Percentiles rank a stretch among this genome's conserved stretches.
Evolutionary conservation across 345 rosid species (phyloP).

Genomic region (Arabidopsis arenosa): DNA sequence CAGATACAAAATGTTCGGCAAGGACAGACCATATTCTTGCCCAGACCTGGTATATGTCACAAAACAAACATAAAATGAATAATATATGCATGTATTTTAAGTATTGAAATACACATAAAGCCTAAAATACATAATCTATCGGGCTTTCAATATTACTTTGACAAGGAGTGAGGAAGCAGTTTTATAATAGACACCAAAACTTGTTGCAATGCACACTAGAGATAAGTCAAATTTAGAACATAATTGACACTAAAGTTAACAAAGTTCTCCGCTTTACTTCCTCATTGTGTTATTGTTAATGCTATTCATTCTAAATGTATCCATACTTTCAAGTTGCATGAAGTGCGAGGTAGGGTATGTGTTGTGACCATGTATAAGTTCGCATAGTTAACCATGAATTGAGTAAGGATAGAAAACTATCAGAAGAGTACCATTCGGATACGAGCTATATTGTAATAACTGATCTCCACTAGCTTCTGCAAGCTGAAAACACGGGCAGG

Average conservation of each 20-base stretch:
- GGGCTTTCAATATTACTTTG: constrained; percentile 8
- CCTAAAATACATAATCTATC: constrained; percentile 17
- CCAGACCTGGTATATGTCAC: constrained; percentile 73
- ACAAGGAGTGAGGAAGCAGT: constrained; percentile 23
- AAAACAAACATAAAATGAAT: constrained; percentile 30
- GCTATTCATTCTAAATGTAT: constrained; percentile 27
- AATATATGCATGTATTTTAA: neutral
- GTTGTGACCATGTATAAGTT: constrained; percentile 22
- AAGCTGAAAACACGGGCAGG: constrained; percentile 99
- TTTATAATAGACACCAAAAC: constrained; percentile 23
- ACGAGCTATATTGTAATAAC: constrained; percentile 98
- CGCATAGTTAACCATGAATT: constrained; percentile 30
- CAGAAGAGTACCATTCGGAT: constrained; percentile 82
- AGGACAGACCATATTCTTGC: constrained; percentile 92
- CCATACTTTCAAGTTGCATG: constrained; percentile 33
- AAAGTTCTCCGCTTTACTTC: constrained; percentile 17
- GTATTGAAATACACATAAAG: neutral
- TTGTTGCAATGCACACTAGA: constrained; percentile 30
- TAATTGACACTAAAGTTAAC: constrained; percentile 13
- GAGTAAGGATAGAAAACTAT: constrained; percentile 30
- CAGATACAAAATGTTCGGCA: constrained; percentile 90
- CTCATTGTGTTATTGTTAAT: constrained; percentile 18
- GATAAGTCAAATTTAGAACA: constrained; percentile 5
- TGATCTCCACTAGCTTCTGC: constrained; percentile 99
- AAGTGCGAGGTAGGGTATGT: constrained; percentile 4